These are phyloP conservation scores for Kingdonia uniflora DNA, from an alignment of 164 flowering plant genomes.

Conservation along the genomic window DNA sequence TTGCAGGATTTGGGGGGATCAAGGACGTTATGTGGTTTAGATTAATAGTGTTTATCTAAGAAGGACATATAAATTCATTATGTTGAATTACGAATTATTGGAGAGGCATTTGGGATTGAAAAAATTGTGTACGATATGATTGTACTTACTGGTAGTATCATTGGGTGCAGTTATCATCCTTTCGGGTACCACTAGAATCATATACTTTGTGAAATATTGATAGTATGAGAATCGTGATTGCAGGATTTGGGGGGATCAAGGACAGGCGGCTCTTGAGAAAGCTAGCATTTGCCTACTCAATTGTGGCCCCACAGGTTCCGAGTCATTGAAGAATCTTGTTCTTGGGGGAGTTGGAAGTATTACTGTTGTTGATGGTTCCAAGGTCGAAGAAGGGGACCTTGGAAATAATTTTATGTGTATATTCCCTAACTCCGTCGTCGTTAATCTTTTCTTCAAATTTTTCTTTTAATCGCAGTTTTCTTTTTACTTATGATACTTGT, in stretches of 20 bases:
- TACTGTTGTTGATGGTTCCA: conserved; percentile 86
- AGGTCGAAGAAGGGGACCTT: conserved; percentile 73
- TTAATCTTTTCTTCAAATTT: background rate
- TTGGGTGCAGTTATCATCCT: no score
- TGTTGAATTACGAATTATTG: no score
- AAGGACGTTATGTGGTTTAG: no score
- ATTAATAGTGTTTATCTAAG: no score
- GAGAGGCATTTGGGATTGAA: no score
- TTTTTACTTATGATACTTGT: no score
- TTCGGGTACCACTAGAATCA: no score
- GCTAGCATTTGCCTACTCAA: conserved; percentile 87
- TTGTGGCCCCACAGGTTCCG: conserved; percentile 98
- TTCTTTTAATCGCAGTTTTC: conserved; percentile 6
- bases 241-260: conserved; percentile 99
- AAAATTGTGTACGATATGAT: no score
- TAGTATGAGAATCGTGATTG: conserved; percentile 1
- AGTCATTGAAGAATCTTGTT: conserved; percentile 89
- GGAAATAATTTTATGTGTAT: conserved; percentile 95
- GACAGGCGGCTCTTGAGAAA: conserved; percentile 86
- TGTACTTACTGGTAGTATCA: no score
- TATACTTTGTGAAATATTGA: background rate
- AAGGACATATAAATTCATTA: no score
- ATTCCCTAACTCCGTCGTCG: conserved; percentile 4
- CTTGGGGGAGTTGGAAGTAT: conserved; percentile 97
- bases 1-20: no score